phyloP scores from a whole-genome alignment of 441 rosid species.

The Brassica hybrid region DNA sequence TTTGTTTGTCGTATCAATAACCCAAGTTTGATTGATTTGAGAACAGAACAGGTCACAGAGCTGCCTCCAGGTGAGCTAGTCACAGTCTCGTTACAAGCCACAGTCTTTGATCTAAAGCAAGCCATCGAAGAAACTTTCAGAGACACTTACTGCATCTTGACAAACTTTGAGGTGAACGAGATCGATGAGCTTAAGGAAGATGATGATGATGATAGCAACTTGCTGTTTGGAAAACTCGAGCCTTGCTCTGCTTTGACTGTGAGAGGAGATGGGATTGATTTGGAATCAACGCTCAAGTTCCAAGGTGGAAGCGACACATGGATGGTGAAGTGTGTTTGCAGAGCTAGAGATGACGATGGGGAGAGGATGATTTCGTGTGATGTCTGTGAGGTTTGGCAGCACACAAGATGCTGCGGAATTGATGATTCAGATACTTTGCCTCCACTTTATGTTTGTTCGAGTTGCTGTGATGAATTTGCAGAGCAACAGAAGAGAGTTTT shows the following conservation, averaged over 20 bases:
- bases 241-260: conserved; percentile 61
- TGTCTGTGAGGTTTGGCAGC: conserved; percentile 89
- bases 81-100: conserved; percentile 64
- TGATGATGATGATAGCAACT: conserved; percentile 42
- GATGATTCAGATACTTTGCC: conserved; percentile 70
- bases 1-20: conserved; percentile 63
- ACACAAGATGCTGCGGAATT: conserved; percentile 82
- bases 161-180: conserved; percentile 59
- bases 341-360: conserved; percentile 87
- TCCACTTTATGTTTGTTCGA: conserved; percentile 71
- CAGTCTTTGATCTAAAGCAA: conserved; percentile 68
- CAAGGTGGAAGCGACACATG: conserved; percentile 81
- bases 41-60: conserved; percentile 38
- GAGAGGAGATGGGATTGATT: conserved; percentile 59
- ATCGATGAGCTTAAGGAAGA: conserved; percentile 51
- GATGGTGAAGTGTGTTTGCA: conserved; percentile 81
- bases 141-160: conserved; percentile 74
- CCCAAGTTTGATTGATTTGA: conserved; percentile 45
- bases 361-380: conserved; percentile 94
- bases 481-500: conserved; percentile 43
- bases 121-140: conserved; percentile 63
- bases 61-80: conserved; percentile 65
- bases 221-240: conserved; percentile 56
- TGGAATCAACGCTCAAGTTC: conserved; percentile 47
- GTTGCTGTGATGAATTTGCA: conserved; percentile 64